Base-by-base conservation (phyloP, 2,329 filamentous ascomycete species). In the Aureobasidium melanogenum region DNA sequence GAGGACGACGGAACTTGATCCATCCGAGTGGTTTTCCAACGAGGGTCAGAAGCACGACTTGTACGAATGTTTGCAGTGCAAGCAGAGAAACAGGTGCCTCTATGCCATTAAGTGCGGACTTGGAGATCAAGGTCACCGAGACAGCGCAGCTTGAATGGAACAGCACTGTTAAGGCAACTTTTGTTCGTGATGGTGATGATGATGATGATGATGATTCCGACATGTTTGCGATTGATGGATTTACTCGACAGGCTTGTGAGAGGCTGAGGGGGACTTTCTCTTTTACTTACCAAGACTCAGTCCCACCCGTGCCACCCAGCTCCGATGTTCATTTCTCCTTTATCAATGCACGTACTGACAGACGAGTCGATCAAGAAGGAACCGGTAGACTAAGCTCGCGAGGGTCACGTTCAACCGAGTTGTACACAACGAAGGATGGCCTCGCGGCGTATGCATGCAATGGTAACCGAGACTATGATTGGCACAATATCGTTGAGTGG, bases 141-240 rank as follows among this genome's bases (percentile, higher is more conserved):
- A 60, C 47, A 34, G 57, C 57, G 19, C 57, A 60, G 26, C 44
- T 50, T 15, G 57, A 60, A 17, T 60, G 57, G 24, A 60, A 60
- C 34, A 60, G 7, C 43, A 60, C 47, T 24, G 57, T 60, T 38
- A 60, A 43, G 36, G 57, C 57, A 17, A 60, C 57, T 17, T 60
- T 60, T 19, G 57, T 46, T 24, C 57, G 32, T 43, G 57, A 51
- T 17, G 44, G 57, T 41, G 57, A 41, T 22, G 32, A 24, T 22
- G 46, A 34, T 41, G 57, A 41, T 22, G 32, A 24, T 22, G 46
- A 34, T n/a, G 54, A 36, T 26, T 19, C 36, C 3, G 54, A 57
- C 54, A 57, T 57, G 8, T 57, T 38, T 39, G 24, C 14, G 30
- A 57, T 24, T 47, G 54, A 46, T 46, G 17, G n/a, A 15, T 17